phyloP scores from a whole-genome alignment of 371 early-diverging fungal genomes.

The Mucor lusitanicus region DNA sequence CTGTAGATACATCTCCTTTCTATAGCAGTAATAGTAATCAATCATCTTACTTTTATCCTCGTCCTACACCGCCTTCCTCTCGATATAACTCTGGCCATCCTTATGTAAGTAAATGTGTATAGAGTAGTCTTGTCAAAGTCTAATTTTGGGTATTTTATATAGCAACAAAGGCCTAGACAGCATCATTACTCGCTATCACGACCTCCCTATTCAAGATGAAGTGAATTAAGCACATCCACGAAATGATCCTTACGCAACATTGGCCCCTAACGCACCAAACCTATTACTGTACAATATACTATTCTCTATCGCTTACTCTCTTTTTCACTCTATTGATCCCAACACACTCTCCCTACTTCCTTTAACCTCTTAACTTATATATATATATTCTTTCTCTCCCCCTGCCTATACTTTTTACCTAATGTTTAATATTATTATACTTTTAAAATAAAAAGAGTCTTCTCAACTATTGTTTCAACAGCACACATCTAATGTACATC shows the following conservation, averaged over 20 bases:
- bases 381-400: background rate
- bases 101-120: background rate
- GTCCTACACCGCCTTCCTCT: slow-evolving; percentile 1
- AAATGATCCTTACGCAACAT: background rate
- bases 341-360: background rate
- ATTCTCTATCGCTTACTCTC: background rate
- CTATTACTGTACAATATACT: background rate
- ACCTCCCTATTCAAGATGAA: slow-evolving; percentile 16
- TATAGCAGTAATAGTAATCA: background rate
- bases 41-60: slow-evolving; percentile 10
- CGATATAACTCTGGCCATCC: slow-evolving; percentile 12
- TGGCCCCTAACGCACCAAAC: background rate
- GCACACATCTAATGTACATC: background rate
- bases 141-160: background rate
- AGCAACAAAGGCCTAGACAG: slow-evolving; percentile 6
- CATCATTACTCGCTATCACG: slow-evolving; percentile 7
- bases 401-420: background rate
- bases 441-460: background rate
- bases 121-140: background rate
- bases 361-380: background rate
- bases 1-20: background rate
- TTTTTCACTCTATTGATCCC: background rate
- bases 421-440: slow-evolving; percentile 4
- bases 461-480: background rate
- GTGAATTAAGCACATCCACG: background rate